phyloP scores from a whole-genome alignment of 1,139 yeast species.

The Casaregolazyma lundiana region DNA sequence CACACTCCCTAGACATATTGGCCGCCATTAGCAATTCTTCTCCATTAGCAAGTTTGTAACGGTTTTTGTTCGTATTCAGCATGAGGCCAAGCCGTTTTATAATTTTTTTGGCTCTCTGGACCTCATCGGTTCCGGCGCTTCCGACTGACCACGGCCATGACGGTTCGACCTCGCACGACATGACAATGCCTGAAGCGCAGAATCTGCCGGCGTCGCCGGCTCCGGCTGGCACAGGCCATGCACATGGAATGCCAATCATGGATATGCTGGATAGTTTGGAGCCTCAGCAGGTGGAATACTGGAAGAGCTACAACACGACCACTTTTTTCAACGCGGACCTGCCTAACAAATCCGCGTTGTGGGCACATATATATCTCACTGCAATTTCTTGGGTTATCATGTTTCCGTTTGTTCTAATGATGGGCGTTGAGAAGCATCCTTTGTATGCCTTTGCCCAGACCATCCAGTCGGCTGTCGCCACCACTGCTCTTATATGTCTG shows the following conservation, averaged over 20 bases:
- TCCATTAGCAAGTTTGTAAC: no score
- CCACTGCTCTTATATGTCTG: slow-evolving; percentile 54
- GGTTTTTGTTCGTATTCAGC: no score
- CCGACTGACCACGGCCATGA: slow-evolving; percentile 6
- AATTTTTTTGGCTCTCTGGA: background rate
- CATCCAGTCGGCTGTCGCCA: slow-evolving; percentile 43
- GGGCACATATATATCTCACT: slow-evolving; percentile 51
- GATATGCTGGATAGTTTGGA: slow-evolving; percentile 51
- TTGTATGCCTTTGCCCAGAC: slow-evolving; percentile 52
- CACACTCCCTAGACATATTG: no score
- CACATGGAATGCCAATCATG: slow-evolving; percentile 75
- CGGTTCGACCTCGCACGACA: background rate
- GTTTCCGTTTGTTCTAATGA: slow-evolving; percentile 67
- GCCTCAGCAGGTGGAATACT: slow-evolving; percentile 68
- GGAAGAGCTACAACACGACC: slow-evolving; percentile 81
- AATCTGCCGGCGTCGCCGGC: slow-evolving; percentile 31
- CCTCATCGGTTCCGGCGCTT: slow-evolving; percentile 7
- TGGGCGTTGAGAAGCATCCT: slow-evolving; percentile 54
- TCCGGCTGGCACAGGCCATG: slow-evolving; percentile 23
- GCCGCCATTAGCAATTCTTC: no score
- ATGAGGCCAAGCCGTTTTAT: no score
- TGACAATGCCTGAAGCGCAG: background rate
- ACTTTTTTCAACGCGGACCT: slow-evolving; percentile 53
- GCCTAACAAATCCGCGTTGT: slow-evolving; percentile 49
- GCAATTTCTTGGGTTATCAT: slow-evolving; percentile 47